Evolutionary conservation across 176 grass and related monocot genomes (phyloP).

Genomic region (Carex littledalei): DNA sequence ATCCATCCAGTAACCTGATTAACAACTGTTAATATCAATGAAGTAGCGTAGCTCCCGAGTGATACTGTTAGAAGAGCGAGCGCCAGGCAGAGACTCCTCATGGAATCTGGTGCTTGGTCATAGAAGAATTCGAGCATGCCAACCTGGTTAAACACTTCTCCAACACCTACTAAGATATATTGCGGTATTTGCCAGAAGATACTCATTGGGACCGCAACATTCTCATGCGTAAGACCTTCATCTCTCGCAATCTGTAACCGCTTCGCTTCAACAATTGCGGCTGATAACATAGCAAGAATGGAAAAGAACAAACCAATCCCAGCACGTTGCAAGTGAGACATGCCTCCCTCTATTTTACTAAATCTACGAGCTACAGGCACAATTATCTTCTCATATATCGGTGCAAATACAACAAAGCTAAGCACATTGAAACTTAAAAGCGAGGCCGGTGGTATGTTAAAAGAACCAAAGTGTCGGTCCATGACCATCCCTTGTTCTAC

Average conservation of each 20-base stretch:
- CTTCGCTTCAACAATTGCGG: slow-evolving; percentile 63
- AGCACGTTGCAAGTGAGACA: slow-evolving; percentile 66
- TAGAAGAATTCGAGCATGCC: slow-evolving; percentile 80
- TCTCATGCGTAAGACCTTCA: slow-evolving; percentile 41
- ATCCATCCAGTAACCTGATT: slow-evolving; percentile 68
- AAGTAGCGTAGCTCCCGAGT: slow-evolving; percentile 68
- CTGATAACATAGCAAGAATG: slow-evolving; percentile 38
- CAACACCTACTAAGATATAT: slow-evolving; percentile 61
- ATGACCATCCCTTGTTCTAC: slow-evolving; percentile 76
- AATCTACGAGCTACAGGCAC: slow-evolving; percentile 59
- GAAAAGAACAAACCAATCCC: slow-evolving; percentile 71
- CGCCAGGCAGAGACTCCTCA: slow-evolving; percentile 70
- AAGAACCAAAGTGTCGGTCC: slow-evolving; percentile 40
- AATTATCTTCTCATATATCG: slow-evolving; percentile 63
- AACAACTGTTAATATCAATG: slow-evolving; percentile 62
- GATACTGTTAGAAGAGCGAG: slow-evolving; percentile 63
- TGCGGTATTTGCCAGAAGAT: slow-evolving; percentile 86
- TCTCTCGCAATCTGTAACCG: slow-evolving; percentile 56
- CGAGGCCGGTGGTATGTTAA: slow-evolving; percentile 59
- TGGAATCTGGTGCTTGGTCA: slow-evolving; percentile 70
- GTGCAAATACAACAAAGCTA: slow-evolving; percentile 48
- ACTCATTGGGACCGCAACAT: slow-evolving; percentile 58
- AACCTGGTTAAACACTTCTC: slow-evolving; percentile 62
- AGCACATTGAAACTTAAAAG: slow-evolving; percentile 66
- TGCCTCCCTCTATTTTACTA: slow-evolving; percentile 72